A percentile compares a stretch with the other conserved stretches of the same genome.
These are phyloP conservation scores for Dothistroma septosporum DNA, from an alignment of 2,329 filamentous ascomycete species.

Conservation along the genomic window DNA sequence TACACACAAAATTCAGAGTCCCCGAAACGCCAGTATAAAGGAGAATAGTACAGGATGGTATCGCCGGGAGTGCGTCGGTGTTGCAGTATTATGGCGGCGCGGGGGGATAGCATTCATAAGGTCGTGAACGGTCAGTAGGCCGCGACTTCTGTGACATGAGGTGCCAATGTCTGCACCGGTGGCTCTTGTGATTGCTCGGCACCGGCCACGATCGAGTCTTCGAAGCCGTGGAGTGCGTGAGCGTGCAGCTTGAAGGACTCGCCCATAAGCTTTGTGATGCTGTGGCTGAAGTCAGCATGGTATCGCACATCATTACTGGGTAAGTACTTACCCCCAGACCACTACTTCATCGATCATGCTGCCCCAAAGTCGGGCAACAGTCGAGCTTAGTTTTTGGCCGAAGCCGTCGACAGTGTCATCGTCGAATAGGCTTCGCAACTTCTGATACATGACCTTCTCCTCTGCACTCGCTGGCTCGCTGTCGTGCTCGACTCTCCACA, in stretches of 20 bases:
- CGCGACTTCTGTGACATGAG: slow-evolving; percentile 31
- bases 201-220: slow-evolving; percentile 61
- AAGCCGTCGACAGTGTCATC: slow-evolving; percentile 82
- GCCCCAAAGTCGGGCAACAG: slow-evolving; percentile 91
- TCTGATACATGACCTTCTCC: slow-evolving; percentile 85
- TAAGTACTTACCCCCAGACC: slow-evolving; percentile 86
- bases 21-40: slow-evolving; percentile 9
- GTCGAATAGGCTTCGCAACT: slow-evolving; percentile 82
- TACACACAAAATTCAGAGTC: slow-evolving; percentile 5
- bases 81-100: slow-evolving; percentile 16
- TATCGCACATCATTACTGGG: neutral
- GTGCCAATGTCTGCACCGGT: slow-evolving; percentile 22
- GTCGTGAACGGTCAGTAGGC: slow-evolving; percentile 29
- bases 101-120: slow-evolving; percentile 17
- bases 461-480: slow-evolving; percentile 83
- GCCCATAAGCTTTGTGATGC: slow-evolving; percentile 92
- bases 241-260: slow-evolving; percentile 97
- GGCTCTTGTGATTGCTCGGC: slow-evolving; percentile 34
- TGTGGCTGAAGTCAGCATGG: slow-evolving; percentile 43
- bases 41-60: slow-evolving; percentile 11
- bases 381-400: slow-evolving; percentile 83
- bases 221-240: slow-evolving; percentile 89
- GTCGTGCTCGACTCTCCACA: slow-evolving; percentile 98
- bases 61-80: slow-evolving; percentile 18
- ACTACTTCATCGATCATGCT: slow-evolving; percentile 98